Conservation (phyloP, 352 stramenopile genomes). For the Hyaloperonospora arabidopsidis region DNA sequence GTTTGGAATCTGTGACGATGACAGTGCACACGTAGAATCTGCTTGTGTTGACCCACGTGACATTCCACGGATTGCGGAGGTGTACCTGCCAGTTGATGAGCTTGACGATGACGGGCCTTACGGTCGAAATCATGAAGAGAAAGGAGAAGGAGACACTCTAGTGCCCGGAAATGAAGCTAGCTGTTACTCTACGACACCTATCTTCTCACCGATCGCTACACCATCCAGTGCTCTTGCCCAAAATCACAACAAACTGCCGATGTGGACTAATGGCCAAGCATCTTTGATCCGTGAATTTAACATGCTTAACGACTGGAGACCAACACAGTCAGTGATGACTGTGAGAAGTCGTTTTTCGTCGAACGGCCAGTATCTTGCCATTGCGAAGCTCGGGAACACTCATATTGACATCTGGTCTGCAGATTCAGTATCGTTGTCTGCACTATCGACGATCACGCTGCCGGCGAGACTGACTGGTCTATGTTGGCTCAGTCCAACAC, state of each 20-base stretch:
- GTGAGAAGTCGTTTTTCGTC: constrained; percentile 30
- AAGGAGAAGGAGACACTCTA: constrained; percentile 9
- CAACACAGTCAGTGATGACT: constrained; percentile 27
- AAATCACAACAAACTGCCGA: constrained; percentile 5
- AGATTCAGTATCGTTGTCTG: constrained; percentile 21
- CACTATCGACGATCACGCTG: constrained; percentile 24
- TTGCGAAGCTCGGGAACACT: constrained; percentile 30
- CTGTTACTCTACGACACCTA: constrained; percentile 12
- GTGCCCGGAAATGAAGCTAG: constrained; percentile 5
- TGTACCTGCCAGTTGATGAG: constrained; percentile 26
- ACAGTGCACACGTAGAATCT: constrained; percentile 11
- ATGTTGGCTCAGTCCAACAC: constrained; percentile 26
- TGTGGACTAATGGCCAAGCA: constrained; percentile 14
- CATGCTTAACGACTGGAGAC: constrained; percentile 31
- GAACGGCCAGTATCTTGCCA: constrained; percentile 32
- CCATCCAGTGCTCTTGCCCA: constrained; percentile 3
- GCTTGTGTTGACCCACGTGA: constrained; percentile 17
- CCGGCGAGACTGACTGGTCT: constrained; percentile 21
- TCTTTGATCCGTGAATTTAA: constrained; percentile 38
- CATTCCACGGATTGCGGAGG: constrained; percentile 28
- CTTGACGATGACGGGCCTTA: constrained; percentile 21
- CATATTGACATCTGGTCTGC: constrained; percentile 42
- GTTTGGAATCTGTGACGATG: constrained; percentile 35
- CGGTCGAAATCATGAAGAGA: constrained; percentile 13
- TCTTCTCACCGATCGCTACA: constrained; percentile 23